Evolutionary conservation across 139 green algal genomes (phyloP), one percentile per base, ranked within the genome.

Genomic region (Monoraphidium neglectum): DNA sequence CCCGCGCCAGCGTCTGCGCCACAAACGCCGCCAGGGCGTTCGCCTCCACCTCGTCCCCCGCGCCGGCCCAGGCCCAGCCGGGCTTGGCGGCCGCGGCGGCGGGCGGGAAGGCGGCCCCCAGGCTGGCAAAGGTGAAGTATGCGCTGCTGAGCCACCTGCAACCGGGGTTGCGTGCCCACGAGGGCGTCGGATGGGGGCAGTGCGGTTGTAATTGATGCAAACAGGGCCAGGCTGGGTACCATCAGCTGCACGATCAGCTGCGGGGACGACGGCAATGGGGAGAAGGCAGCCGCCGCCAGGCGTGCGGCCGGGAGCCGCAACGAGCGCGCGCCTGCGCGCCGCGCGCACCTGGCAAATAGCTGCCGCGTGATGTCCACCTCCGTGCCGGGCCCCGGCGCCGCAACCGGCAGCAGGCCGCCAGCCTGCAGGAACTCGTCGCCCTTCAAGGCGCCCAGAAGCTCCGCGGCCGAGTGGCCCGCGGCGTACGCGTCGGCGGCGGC

Each of bases 41-140:
- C 21, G 76, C 81, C 67, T 83, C 76, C 18, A 66, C 67, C 40
- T 74, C 66, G 30, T 83, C 81, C 0, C 72, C 73, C 6, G 10
- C 8, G 28, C 57, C 57, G 26, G 57, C 57, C 76, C 76, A 82
- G 1, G 76, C 76, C 76, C 76, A 82, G 32, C 76, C 76, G 24
- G 46, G 12, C 28, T 72, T 54, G 3, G 49, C 32, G 21, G 61
- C 70, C 21, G 82, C 84, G 61, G 90, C 82, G 75, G 90, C 74
- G 43, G 43, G 43, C 71, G 90, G 90, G 77, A 94, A 93, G 33
- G 82, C 85, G 18, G 91, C 85, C 13, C 84, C 84, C 26, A 95
- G 68, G 80, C 95, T 84, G 2, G 90, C 93, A 40, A 87, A 79
- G 10, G 86, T 76, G 64, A 93, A 89, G 71, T 91, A 94, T 13